phyloP scores from a whole-genome alignment of 345 rosid genomes.

The Syzygium jambos region DNA sequence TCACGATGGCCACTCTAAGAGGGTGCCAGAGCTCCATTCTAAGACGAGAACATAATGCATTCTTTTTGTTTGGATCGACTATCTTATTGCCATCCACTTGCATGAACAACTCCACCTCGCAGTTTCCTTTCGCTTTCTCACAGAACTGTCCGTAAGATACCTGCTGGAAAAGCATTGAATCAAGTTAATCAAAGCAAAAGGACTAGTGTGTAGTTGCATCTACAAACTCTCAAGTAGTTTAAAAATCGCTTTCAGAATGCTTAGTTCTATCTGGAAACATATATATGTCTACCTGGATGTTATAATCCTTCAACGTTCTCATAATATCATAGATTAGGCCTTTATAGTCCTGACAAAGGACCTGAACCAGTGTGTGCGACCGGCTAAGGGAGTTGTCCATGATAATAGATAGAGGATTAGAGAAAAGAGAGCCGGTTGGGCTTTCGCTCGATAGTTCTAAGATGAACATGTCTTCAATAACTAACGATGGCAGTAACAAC shows the following conservation, averaged over 20 bases:
- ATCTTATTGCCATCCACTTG: slow-evolving; percentile 61
- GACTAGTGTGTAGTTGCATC: background rate
- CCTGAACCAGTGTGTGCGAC: slow-evolving; percentile 44
- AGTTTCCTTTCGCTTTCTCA: slow-evolving; percentile 26
- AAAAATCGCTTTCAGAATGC: background rate
- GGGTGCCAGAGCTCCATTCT: slow-evolving; percentile 66
- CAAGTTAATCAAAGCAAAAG: background rate
- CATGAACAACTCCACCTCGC: slow-evolving; percentile 58
- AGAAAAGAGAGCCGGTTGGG: slow-evolving; percentile 24
- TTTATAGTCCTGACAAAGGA: slow-evolving; percentile 58
- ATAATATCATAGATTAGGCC: slow-evolving; percentile 61
- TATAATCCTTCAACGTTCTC: slow-evolving; percentile 63
- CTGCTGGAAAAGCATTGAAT: slow-evolving; percentile 10
- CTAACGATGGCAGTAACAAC: slow-evolving; percentile 44
- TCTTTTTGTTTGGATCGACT: slow-evolving; percentile 61
- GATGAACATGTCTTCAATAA: slow-evolving; percentile 39
- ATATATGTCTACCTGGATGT: slow-evolving; percentile 35
- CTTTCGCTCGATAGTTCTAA: slow-evolving; percentile 27
- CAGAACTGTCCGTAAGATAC: slow-evolving; percentile 58
- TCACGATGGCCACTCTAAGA: slow-evolving; percentile 66
- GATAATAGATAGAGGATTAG: slow-evolving; percentile 21
- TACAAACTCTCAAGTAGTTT: background rate
- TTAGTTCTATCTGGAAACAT: background rate
- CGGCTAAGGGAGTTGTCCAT: slow-evolving; percentile 55
- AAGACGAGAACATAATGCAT: slow-evolving; percentile 49